Evolutionary conservation across 768 basidiomycete genomes (phyloP).

Genomic region (Suillus sp.): DNA sequence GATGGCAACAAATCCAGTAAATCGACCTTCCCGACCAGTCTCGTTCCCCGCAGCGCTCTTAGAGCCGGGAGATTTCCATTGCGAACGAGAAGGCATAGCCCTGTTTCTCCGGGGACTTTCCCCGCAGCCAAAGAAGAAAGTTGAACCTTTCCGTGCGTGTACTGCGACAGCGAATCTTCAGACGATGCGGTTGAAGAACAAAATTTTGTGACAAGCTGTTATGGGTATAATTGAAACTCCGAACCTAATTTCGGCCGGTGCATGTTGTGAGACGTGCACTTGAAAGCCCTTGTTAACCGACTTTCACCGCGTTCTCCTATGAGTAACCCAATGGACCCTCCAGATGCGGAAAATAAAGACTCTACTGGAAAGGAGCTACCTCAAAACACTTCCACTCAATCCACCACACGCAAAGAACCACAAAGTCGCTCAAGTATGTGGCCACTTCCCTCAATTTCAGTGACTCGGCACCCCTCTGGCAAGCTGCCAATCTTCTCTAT

Average conservation of each 20-base stretch:
- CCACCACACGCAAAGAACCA: slow-evolving; percentile 7
- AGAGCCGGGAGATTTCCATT: slow-evolving; percentile 74
- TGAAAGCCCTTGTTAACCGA: slow-evolving; percentile 5
- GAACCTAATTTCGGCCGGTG: slow-evolving; percentile 11
- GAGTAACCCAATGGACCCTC: slow-evolving; percentile 7
- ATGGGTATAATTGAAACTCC: slow-evolving; percentile 6
- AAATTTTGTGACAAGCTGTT: slow-evolving; percentile 22
- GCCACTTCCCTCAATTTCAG: slow-evolving; percentile 26
- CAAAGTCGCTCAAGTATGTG: slow-evolving; percentile 10
- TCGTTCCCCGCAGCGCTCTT: slow-evolving; percentile 67
- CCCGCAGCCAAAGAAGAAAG: slow-evolving; percentile 71
- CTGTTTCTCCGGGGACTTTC: slow-evolving; percentile 94
- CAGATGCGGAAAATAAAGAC: slow-evolving; percentile 5
- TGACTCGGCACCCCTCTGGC: slow-evolving; percentile 28
- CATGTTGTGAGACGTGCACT: background rate
- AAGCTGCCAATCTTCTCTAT: slow-evolving; percentile 10
- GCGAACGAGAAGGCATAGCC: slow-evolving; percentile 54
- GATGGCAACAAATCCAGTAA: slow-evolving; percentile 35
- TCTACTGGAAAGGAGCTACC: background rate
- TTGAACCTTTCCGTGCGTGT: slow-evolving; percentile 61
- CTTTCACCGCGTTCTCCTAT: slow-evolving; percentile 5
- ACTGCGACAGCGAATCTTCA: slow-evolving; percentile 89
- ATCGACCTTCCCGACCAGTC: slow-evolving; percentile 51
- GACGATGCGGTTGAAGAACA: slow-evolving; percentile 47
- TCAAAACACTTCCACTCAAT: slow-evolving; percentile 1